Evolutionary conservation across 192 early-diverging fungal genomes (phyloP), one percentile per base, ranked within the genome.

Genomic region (Backusella morwellensis): DNA sequence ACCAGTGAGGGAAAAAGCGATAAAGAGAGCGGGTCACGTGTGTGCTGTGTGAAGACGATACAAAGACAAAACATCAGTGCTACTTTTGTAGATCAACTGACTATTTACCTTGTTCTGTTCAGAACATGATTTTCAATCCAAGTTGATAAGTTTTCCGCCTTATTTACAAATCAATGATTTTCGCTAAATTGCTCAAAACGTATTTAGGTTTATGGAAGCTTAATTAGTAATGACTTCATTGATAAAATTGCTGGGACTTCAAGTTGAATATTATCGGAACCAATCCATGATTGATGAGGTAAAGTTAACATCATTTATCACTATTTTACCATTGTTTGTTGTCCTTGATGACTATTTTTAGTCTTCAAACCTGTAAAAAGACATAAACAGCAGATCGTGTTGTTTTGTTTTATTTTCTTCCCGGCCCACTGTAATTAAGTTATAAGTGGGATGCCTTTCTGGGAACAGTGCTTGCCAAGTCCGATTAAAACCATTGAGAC

Each of bases 401-500:
- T 50, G 56, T 63, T 63, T 26, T 63, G 3, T 63, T 9, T 63
- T 56, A 21, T 56, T n/a, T 9, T 23, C 3, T 29, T 23, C 23
- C 54, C n/a, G 3, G 54, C 1, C 8, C 23, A 59, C 54, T 59
- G 54, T 63, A 63, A 26, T 63, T 63, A 29, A 63, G 7, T 29
- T 63, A 63, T 63, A 63, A 63, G 11, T 63, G 56, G 23, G 56
- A 63, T 63, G 56, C 56, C 23, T 29, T 63, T 63, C 56, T 63
- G 21, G 56, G 56, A 63, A 63, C 9, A 29, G 23, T 14, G 6
- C 23, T 23, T 59, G 54, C 54, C 11, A 63, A 63, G 56, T 63
- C 56, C 56, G 56, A 63, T 63, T 63, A 23, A 63, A 63, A 63
- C 56, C 56, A 63, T 63, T 63, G 56, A 63, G 26, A 29, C 23